Evolutionary conservation across 2,329 filamentous ascomycete species (phyloP), one percentile per base, ranked within the genome.

Genomic region (Beauveria sp.): DNA sequence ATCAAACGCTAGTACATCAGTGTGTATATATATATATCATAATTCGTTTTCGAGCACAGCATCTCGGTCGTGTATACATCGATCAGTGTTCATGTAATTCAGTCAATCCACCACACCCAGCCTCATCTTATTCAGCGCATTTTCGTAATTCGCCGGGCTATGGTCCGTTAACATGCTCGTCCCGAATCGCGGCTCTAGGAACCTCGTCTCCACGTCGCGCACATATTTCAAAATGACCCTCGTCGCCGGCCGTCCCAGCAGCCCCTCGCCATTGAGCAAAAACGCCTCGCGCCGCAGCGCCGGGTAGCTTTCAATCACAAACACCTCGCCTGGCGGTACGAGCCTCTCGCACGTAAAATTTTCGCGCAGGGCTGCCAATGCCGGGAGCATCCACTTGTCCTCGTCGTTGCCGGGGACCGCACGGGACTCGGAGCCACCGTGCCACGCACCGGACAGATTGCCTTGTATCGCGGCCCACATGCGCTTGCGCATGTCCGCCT

Each of bases 141-240:
- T 82, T 72, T 92, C 89, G 69, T 93, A 93, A 66, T 85, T 80
- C 28, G 84, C 88, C 3, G 89, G 89, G 65, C 84, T 90, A 70
- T 93, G 89, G 70, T 93, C 89, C 63, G 84, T 80, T 73, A 93
- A 76, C 87, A 91, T 90, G 52, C 87, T 86, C 26, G 85, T 83
- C 5, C 86, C 87, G 70, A 93, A 91, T 49, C 82, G 78, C 48
- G 91, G 76, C 74, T 92, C 89, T 31, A 83, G 79, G 71, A 92
- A 92, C 59, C 84, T 77, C 24, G 79, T 79, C 69, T 91, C 88
- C 34, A 91, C 88, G 71, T 92, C 85, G 61, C 83, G 77, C 14
- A 93, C 80, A 64, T 90, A 89, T 69, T 84, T 87, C 55, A 92
- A 74, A 64, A 90, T 84, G 46, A 89, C 83, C 57, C 88, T 78